A percentile compares a stretch with the other conserved stretches of the same genome.
Evolutionary conservation across 768 basidiomycete species (phyloP).

Genomic region (Tylopilus sp.): DNA sequence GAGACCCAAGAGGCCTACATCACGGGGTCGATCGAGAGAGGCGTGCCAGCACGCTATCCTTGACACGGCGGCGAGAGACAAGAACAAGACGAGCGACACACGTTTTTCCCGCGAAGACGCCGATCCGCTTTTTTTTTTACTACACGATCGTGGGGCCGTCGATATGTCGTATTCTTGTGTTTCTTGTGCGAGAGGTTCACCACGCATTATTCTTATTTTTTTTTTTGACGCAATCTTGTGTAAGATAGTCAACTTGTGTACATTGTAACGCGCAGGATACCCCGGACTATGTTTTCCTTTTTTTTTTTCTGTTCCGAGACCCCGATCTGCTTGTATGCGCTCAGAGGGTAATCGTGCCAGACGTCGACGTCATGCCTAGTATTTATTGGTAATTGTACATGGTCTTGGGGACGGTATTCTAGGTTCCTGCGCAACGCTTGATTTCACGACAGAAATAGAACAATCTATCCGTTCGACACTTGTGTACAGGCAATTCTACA

Average conservation of each 20-base stretch:
- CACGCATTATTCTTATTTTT: too few relatives aligned
- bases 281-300: background rate
- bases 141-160: too few relatives aligned
- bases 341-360: background rate
- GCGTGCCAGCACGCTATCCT: constrained; percentile 6
- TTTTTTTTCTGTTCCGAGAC: too few relatives aligned
- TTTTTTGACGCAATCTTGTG: too few relatives aligned
- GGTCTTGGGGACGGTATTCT: background rate
- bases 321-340: background rate
- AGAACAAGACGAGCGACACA: too few relatives aligned
- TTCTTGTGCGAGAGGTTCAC: background rate
- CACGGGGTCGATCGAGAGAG: constrained; percentile 12
- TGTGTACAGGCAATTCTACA: constrained; percentile 15
- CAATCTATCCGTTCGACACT: background rate
- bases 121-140: too few relatives aligned
- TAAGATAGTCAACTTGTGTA: background rate
- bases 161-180: too few relatives aligned
- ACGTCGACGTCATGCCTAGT: background rate
- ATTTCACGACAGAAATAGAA: too few relatives aligned
- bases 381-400: background rate
- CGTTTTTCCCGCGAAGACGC: too few relatives aligned
- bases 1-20: constrained; percentile 67
- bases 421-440: background rate
- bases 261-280: background rate
- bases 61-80: background rate